phyloP scores from a whole-genome alignment of 2,329 filamentous ascomycete species.

The Botrytis aclada region DNA sequence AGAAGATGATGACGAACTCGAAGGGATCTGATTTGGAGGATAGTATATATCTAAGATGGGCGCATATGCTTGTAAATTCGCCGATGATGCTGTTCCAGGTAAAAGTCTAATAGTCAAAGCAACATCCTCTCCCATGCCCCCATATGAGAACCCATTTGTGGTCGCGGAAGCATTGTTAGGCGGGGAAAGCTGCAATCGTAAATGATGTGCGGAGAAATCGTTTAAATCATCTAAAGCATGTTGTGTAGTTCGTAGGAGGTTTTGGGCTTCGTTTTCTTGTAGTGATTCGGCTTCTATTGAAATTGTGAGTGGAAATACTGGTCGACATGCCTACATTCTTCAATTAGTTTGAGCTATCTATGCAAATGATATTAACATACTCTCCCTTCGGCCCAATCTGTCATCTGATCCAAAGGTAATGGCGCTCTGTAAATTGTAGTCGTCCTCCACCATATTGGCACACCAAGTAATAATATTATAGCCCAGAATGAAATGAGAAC shows the following conservation, averaged over 20 bases:
- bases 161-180: slow-evolving; percentile 29
- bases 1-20: slow-evolving; percentile 63
- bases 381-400: slow-evolving; percentile 86
- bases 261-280: slow-evolving; percentile 63
- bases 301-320: slow-evolving; percentile 83
- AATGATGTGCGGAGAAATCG: slow-evolving; percentile 79
- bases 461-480: slow-evolving; percentile 74
- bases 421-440: slow-evolving; percentile 87
- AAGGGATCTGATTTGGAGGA: slow-evolving; percentile 64
- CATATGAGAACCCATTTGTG: slow-evolving; percentile 35
- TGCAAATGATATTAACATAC: slow-evolving; percentile 46
- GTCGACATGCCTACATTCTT: slow-evolving; percentile 68
- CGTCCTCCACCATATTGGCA: slow-evolving; percentile 95
- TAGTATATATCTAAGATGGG: slow-evolving; percentile 77
- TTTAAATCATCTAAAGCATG: slow-evolving; percentile 82
- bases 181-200: slow-evolving; percentile 66
- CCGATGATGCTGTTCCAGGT: slow-evolving; percentile 57
- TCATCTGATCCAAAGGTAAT: slow-evolving; percentile 81
- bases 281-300: slow-evolving; percentile 68
- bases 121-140: slow-evolving; percentile 46
- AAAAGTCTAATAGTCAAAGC: slow-evolving; percentile 70
- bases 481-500: slow-evolving; percentile 90
- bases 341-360: slow-evolving; percentile 17
- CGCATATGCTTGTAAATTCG: slow-evolving; percentile 65
- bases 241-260: slow-evolving; percentile 77